These are phyloP conservation scores for Salix viminalis DNA, from an alignment of 345 rosid genomes.

Conservation along the genomic window DNA sequence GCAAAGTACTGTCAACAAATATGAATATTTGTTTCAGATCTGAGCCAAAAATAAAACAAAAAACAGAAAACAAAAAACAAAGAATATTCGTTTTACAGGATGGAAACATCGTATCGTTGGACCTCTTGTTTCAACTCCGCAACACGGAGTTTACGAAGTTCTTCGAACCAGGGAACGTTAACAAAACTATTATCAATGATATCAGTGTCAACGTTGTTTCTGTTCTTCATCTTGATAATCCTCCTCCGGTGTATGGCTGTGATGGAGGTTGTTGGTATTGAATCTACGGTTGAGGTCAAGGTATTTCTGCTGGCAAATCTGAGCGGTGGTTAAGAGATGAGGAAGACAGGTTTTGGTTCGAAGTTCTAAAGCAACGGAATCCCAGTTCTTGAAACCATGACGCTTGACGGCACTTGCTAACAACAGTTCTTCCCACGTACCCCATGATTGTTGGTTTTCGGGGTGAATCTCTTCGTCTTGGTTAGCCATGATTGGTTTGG, in stretches of 20 bases:
- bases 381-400: conserved; percentile 72
- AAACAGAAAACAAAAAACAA: background rate
- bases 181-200: background rate
- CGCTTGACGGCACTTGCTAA: conserved; percentile 81
- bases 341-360: conserved; percentile 51
- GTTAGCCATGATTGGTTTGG: conserved; percentile 3
- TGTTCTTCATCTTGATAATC: background rate
- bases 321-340: conserved; percentile 38
- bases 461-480: background rate
- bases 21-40: background rate
- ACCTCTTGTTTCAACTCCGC: conserved; percentile 72
- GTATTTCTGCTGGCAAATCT: conserved; percentile 52
- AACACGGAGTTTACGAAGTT: conserved; percentile 62
- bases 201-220: background rate
- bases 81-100: conserved; percentile 38
- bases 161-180: conserved; percentile 59
- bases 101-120: conserved; percentile 62
- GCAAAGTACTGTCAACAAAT: conserved; percentile 43
- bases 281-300: conserved; percentile 65
- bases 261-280: background rate
- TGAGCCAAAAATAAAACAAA: background rate
- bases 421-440: conserved; percentile 78
- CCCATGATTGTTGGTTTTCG: conserved; percentile 40
- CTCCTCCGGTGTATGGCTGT: background rate
- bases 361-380: conserved; percentile 64